phyloP scores from a whole-genome alignment of 331 rosid species.

The Acacia concinna region DNA sequence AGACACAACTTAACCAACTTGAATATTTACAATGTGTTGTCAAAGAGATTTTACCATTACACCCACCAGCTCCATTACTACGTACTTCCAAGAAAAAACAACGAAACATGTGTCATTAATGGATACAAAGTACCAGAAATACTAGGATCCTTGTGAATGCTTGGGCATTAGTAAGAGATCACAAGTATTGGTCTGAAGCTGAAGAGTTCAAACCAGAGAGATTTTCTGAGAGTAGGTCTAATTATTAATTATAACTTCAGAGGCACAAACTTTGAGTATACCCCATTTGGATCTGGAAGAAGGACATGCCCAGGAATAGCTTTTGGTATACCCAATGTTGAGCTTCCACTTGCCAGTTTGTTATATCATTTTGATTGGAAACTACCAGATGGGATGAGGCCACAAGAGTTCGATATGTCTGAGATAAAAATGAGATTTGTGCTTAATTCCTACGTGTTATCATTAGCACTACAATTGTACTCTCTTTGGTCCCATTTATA shows the following conservation, averaged over 20 bases:
- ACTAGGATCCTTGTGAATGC: neutral
- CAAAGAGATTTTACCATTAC: constrained; percentile 35
- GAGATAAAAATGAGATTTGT: neutral
- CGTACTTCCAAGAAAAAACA: constrained; percentile 33
- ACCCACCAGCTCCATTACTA: constrained; percentile 32
- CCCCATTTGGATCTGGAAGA: neutral
- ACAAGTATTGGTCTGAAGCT: neutral
- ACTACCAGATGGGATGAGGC: neutral
- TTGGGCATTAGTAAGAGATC: neutral
- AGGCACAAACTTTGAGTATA: neutral
- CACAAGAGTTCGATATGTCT: neutral
- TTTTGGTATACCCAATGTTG: neutral
- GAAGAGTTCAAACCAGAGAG: neutral
- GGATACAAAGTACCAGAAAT: constrained; percentile 11
- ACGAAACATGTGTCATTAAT: constrained; percentile 12
- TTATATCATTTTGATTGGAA: constrained; percentile 1
- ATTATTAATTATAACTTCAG: neutral
- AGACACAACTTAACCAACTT: constrained; percentile 23
- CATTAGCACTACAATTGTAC: neutral
- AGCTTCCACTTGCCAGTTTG: constrained; percentile 1
- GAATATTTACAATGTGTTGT: constrained; percentile 24
- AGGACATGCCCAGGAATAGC: constrained; percentile 17
- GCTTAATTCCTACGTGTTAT: neutral
- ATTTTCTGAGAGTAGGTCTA: neutral
- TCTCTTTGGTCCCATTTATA: too few relatives aligned